These are phyloP conservation scores for Cicer chorassanicum DNA, from an alignment of 306 rosid genomes.

Conservation along the genomic window DNA sequence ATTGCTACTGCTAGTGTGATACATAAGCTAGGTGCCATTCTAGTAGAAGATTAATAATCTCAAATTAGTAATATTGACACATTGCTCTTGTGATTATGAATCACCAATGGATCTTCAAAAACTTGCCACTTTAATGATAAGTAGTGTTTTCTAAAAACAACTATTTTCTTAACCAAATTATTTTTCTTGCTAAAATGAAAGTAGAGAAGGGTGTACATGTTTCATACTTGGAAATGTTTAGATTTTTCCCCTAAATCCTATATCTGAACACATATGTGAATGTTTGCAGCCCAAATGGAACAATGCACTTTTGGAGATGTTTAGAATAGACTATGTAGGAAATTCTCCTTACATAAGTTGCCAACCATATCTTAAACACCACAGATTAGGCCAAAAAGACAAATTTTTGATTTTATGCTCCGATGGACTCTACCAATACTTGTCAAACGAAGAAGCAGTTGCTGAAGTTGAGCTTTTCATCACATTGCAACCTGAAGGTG, in stretches of 20 bases:
- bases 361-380: conserved; percentile 83
- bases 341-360: conserved; percentile 86
- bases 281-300: conserved; percentile 94
- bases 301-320: conserved; percentile 86
- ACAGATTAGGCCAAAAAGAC: conserved; percentile 87
- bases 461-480: conserved; percentile 95
- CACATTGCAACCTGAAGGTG: conserved; percentile 94
- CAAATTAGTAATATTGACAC: neutral
- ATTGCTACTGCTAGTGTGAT: conserved; percentile 6
- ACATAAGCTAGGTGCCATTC: conserved; percentile 20
- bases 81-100: too few species aligned
- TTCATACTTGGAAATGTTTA: neutral
- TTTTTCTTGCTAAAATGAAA: conserved; percentile 4
- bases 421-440: conserved; percentile 93
- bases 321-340: conserved; percentile 90
- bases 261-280: neutral
- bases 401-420: conserved; percentile 88
- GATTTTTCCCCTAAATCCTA: too few species aligned
- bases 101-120: too few species aligned
- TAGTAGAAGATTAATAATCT: neutral
- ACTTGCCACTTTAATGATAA: neutral
- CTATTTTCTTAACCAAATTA: neutral
- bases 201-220: too few species aligned
- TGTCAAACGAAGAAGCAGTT: conserved; percentile 94
- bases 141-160: neutral